Evolutionary conservation across 2,329 filamentous ascomycete species (phyloP), one percentile per base, ranked within the genome.

Genomic region (Fusarium falciforme): DNA sequence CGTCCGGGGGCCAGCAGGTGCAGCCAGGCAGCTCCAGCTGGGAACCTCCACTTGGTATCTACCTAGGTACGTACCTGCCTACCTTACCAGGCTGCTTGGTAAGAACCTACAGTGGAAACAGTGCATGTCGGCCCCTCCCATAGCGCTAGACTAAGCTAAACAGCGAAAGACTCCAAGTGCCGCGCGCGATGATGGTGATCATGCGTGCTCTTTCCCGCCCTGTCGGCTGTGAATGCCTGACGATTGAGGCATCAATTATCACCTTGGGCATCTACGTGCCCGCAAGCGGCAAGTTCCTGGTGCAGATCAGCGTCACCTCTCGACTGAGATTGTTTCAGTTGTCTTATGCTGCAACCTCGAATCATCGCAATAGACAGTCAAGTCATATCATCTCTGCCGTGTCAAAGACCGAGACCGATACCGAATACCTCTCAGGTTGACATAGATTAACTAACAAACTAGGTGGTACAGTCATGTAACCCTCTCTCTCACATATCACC

Each of bases 1-100:
- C 57, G 67, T 73, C 72, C 62, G 72, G 72, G 72, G 66, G 38
- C 38, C 17, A 40, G 38, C n/a, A 31, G 27, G 27, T 29, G 27
- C 27, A 29, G 27, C 27, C 27, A 29, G 29, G 29, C 29, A 42
- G 5, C 17, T 11, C 38, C n/a, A 40, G 10, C 38, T 69, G 36
- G 65, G 65, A 42, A 20, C 38, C 38, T 22, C 22, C 22, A 22
- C 22, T 42, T 42, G n/a, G 38, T 20, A 42, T 31, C 8, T 20
- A 42, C 10, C 8, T 31, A 31, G 29, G 29, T 31, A 31, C 29
- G 29, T 31, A 31, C 29, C 29, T 31, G 29, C 9, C 29, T 31
- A 31, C 29, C 29, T 31, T 31, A 31, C 29, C 29, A 57, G 52
- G 31, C 49, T 54, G 25, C 49, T 54, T 54, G 49, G 25, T 31